Percentiles rank a stretch among this genome's conserved stretches.
These are phyloP conservation scores for Fomitopsis pulvina DNA, from an alignment of 768 basidiomycete species.

Conservation along the genomic window DNA sequence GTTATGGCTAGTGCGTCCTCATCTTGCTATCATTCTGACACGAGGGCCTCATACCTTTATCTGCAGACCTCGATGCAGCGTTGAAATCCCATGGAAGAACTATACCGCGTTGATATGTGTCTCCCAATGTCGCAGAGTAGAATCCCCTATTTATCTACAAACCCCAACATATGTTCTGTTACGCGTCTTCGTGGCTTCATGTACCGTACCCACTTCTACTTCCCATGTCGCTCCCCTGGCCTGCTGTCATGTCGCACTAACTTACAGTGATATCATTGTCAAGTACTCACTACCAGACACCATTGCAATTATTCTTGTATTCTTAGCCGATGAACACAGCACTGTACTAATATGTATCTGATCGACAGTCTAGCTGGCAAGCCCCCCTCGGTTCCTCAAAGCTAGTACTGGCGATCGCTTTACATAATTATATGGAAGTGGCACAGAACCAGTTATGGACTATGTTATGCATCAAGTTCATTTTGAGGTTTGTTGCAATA, in stretches of 20 bases:
- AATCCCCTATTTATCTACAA: not conserved
- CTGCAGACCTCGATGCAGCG: not conserved
- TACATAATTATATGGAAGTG: too few relatives aligned
- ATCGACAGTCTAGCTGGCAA: too few relatives aligned
- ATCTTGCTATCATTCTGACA: not conserved
- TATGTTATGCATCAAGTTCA: too few relatives aligned
- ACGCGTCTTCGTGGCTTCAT: not conserved
- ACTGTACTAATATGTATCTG: too few relatives aligned
- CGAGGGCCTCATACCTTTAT: not conserved
- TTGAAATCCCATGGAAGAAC: slow-evolving; percentile 1
- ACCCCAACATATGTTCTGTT: not conserved
- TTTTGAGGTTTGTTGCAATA: too few relatives aligned
- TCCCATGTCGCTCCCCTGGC: not conserved
- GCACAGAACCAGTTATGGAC: too few relatives aligned
- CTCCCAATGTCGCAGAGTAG: too few relatives aligned
- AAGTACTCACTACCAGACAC: too few relatives aligned
- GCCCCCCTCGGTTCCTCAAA: too few relatives aligned
- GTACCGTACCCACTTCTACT: not conserved
- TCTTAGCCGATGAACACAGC: too few relatives aligned
- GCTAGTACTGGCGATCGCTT: too few relatives aligned
- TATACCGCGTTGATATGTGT: not conserved
- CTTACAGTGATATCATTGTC: not conserved
- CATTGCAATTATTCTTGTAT: too few relatives aligned
- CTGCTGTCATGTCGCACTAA: not conserved
- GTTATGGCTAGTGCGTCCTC: slow-evolving; percentile 16